Conservation (phyloP, 176 grass and related monocot genomes). For the Miscanthus lutarioriparius region DNA sequence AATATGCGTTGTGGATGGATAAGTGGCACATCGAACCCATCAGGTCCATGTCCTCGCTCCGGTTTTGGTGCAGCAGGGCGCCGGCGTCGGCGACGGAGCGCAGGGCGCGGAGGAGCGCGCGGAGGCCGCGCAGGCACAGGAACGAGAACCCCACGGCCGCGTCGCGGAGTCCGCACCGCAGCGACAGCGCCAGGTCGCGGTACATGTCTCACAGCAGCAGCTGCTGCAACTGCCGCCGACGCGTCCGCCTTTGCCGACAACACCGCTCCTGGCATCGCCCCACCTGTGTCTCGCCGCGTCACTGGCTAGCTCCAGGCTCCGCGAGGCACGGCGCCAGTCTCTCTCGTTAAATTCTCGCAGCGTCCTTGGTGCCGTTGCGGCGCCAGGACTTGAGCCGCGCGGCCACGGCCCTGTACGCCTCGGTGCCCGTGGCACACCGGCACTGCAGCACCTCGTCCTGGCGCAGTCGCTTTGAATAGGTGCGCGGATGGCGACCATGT, state of each 20-base stretch:
- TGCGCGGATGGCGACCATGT: too few relatives aligned
- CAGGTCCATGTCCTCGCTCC: too few relatives aligned
- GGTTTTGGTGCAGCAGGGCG: too few relatives aligned
- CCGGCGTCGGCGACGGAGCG: slow-evolving; percentile 26
- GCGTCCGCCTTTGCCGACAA: neutral
- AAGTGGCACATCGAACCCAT: too few relatives aligned
- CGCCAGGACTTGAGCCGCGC: too few relatives aligned
- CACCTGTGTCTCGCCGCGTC: neutral
- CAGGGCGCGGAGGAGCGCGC: slow-evolving; percentile 51
- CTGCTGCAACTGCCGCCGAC: neutral
- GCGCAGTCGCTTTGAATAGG: too few relatives aligned
- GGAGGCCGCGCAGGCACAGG: slow-evolving; percentile 56
- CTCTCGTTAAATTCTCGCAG: slow-evolving; percentile 22
- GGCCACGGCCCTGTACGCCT: too few relatives aligned
- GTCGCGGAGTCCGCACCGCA: slow-evolving; percentile 56
- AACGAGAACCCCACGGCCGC: too few relatives aligned
- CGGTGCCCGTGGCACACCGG: too few relatives aligned
- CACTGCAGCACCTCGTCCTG: too few relatives aligned
- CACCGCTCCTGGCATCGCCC: neutral
- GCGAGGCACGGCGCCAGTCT: slow-evolving; percentile 17
- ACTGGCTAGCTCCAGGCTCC: neutral
- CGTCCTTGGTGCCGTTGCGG: too few relatives aligned
- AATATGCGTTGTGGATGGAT: too few relatives aligned
- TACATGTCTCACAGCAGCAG: neutral
- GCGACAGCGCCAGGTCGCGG: slow-evolving; percentile 44